Evolutionary conservation across 2,329 filamentous ascomycete genomes (phyloP).

Genomic region (Paramyrothecium sp.): DNA sequence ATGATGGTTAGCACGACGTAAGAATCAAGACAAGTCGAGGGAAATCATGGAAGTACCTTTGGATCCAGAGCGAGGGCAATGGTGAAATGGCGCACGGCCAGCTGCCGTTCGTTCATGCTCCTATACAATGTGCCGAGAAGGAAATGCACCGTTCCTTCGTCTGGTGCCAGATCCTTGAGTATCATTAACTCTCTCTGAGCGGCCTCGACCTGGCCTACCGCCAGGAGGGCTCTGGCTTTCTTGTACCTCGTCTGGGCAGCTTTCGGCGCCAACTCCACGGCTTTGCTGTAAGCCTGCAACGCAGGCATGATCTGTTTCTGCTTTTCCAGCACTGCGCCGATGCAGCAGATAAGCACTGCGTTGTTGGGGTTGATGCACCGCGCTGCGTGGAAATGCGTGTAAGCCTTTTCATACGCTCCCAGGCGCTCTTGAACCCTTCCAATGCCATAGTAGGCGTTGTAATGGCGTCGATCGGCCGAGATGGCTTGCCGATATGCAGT

Average conservation of each 20-base stretch:
- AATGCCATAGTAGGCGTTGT: constrained; percentile 97
- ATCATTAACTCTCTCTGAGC: constrained; percentile 82
- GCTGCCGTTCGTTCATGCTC: constrained; percentile 67
- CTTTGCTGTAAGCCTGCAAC: constrained; percentile 76
- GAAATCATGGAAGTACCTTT: constrained; percentile 60
- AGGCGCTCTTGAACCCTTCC: constrained; percentile 83
- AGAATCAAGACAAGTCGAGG: too few relatives aligned
- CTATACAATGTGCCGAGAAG: constrained; percentile 83
- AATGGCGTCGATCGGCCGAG: constrained; percentile 82
- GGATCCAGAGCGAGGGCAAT: constrained; percentile 94
- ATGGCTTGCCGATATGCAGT: constrained; percentile 84
- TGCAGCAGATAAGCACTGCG: constrained; percentile 86
- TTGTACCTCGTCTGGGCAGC: constrained; percentile 87
- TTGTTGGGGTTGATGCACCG: constrained; percentile 91
- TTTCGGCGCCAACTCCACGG: constrained; percentile 76
- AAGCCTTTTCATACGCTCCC: constrained; percentile 86
- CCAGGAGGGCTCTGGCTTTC: constrained; percentile 84
- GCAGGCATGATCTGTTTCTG: constrained; percentile 80
- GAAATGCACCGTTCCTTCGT: constrained; percentile 96
- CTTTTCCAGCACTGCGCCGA: constrained; percentile 86
- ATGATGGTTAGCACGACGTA: neutral
- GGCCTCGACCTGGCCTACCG: constrained; percentile 65
- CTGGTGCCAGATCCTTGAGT: constrained; percentile 87
- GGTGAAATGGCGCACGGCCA: constrained; percentile 91
- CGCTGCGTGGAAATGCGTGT: constrained; percentile 86